phyloP scores from a whole-genome alignment of 1,139 yeast species.

The Suhomyces taliae region DNA sequence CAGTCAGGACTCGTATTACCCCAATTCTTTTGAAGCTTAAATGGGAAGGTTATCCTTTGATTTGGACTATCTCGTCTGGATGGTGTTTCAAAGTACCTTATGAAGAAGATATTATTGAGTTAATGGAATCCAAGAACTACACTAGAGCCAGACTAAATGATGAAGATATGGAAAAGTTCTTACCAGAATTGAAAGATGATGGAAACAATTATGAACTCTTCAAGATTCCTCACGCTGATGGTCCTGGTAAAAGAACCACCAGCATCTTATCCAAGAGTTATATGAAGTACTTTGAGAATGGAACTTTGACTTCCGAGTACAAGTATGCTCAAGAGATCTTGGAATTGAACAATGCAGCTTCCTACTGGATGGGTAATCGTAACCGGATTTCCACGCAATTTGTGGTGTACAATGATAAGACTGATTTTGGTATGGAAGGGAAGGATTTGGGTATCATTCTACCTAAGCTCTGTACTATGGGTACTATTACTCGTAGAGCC shows the following conservation, averaged over 20 bases:
- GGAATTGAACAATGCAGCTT: conserved; percentile 70
- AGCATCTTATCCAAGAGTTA: conserved; percentile 80
- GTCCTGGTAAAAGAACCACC: conserved; percentile 72
- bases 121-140: conserved; percentile 56
- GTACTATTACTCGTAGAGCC: conserved; percentile 93
- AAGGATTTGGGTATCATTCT: conserved; percentile 67
- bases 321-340: conserved; percentile 77
- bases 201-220: conserved; percentile 41
- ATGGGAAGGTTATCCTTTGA: conserved; percentile 83
- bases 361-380: conserved; percentile 93
- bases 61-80: conserved; percentile 79
- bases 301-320: conserved; percentile 68
- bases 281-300: conserved; percentile 69
- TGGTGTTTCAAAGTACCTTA: conserved; percentile 80
- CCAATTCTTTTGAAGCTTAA: conserved; percentile 73
- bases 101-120: conserved; percentile 33
- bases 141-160: conserved; percentile 20
- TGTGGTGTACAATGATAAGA: conserved; percentile 57
- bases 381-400: conserved; percentile 82
- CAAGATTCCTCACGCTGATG: conserved; percentile 91
- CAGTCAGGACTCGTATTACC: conserved; percentile 73
- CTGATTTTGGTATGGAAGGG: conserved; percentile 25
- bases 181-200: conserved; percentile 26
- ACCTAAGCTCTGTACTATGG: conserved; percentile 89
- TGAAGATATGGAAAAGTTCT: conserved; percentile 20